Evolutionary conservation across 2,329 filamentous ascomycete genomes (phyloP), one percentile per base, ranked within the genome.

Genomic region (Pestalotiopsis sp.): DNA sequence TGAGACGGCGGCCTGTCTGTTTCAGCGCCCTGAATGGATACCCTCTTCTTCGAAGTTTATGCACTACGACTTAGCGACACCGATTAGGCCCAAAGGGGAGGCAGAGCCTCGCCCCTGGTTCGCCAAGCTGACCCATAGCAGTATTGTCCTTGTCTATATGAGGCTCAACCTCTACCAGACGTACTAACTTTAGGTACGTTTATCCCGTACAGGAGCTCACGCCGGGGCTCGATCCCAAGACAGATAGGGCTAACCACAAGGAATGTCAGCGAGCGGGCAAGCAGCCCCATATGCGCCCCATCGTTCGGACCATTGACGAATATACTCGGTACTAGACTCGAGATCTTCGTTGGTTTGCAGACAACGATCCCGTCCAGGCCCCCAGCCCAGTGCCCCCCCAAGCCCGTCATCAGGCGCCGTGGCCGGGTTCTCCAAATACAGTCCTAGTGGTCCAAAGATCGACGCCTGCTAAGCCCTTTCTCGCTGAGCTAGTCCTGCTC

Each of bases 1-100:
- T 66, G 63, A 66, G 63, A 66, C 63, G 45, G 63, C 63, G 63
- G 49, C 45, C n/a, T 57, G 63, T 66, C 63, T 66, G 63, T 66
- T 66, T 66, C 63, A 66, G 63, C 9, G 20, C 45, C 45, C 45
- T n/a, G 20, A n/a, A 66, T 52, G 39, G 14, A 23, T 41, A 31
- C 23, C 14, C 25, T 23, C 9, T 20, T 58, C 13, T 36, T 36
- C n/a, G 23, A 66, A 66, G 23, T 66, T 66, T 36, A 66, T 66
- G 63, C 63, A 45, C 52, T 66, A 66, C 63, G 25, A 38, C n/a
- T 7, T n/a, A 56, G 25, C 49, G 63, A 66, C 63, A 17, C 27
- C 63, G 63, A 66, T 23, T n/a, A 66, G 23, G 57, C 23, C n/a
- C 23, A 59, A 36, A 59, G 57, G 25, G 12, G n/a, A 39, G 27